Base-by-base conservation (phyloP, 1,139 yeast genomes). In the Candida albicans region DNA sequence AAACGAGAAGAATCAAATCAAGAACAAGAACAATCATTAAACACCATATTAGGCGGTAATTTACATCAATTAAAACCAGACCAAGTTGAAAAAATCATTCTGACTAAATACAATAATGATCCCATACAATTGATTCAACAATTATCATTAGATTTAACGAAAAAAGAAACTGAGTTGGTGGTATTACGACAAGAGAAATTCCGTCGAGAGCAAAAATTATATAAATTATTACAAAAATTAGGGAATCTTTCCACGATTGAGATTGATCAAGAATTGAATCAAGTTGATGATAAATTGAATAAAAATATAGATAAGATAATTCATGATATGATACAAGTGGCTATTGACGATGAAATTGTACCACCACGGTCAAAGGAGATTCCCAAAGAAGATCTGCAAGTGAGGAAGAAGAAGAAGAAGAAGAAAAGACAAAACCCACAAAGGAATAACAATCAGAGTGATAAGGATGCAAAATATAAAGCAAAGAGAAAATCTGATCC, bases 91-190 rank as follows among this genome's bases (percentile, higher is more conserved):
- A 59, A 71, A 25, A 64, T 67, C 10, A 50, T 67, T 4, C 46
- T 48, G 11, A 42, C 61, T n/a, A 64, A 64, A 46, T 67, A 62
- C 46, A 51, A 55, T 36, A 54, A 68, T 43, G 79, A 81, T 18
- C 68, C 78, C 0, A 57, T 67, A 5, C 57, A 60, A 2, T 65
- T 78, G 25, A 67, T 78, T 4, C 64, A 74, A 31, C 83, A 77
- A 52, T 58, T 79, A 26, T 75, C 81, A 0, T 52, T 67, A 0
- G 83, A 79, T 47, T 55, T 79, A 45, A 76, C 80, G 0, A 64
- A 66, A 33, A 67, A 78, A 36, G 82, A 79, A 47, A 65, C 75
- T 2, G 81, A 77, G 50, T 60, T 77, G 37, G 61, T 70, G 3
- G 51, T 73, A 31, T 52, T 71, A 31, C 62, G 77, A 15, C 66